Base-by-base conservation (phyloP, 305 asterid genomes). In the Fraxinus xanthoxyloides region DNA sequence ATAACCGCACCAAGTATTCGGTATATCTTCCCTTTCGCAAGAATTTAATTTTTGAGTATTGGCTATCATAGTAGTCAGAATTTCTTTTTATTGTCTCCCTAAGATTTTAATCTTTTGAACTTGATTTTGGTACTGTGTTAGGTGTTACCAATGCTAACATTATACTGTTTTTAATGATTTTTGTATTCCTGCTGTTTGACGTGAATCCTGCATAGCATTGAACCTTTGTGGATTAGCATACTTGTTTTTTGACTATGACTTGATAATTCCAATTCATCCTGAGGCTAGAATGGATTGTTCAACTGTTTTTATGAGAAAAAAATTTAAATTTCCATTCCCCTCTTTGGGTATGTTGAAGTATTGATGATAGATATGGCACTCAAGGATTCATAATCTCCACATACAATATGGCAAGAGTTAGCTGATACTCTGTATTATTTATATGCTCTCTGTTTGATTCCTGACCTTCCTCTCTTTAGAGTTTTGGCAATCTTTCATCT, bases 1-100 rank as follows among this genome's bases (percentile, higher is more conserved):
- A 87, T 61, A 95, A 89, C 85, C 97, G 95, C 1, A 79, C 82
- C 63, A 93, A 95, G 87, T 93, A 89, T 85, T 79, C 81, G 95
- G 98, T 95, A 87, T 48, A 26, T 61, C 70, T 61, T 61, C 31
- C 31, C 10, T 61, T 61, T 23, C 7, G 15, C 15, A 61, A 63
- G 17, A 24, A 63, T 21, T 63, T 26, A 63, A 24, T 24, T 48
- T 48, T 15, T 48, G 59, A 13, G 59, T 15, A 15, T 48, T 48
- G 21, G 59, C 21, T 4, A 4, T 48, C 59, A 13, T 15, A 2
- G 15, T 15, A 48, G 5, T 61, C 43, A 2, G 23, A 8, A 8
- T 8, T 61, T 21, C 13, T 24, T 61, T 21, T 5, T 21, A 51
- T 51, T 4, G 17, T 61, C 26, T 61, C 9, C 32, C 13, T 61